A percentile compares a stretch with the other conserved stretches of the same genome.
phyloP scores from a whole-genome alignment of 805 yeast species.

The Maudiozyma barnettii region DNA sequence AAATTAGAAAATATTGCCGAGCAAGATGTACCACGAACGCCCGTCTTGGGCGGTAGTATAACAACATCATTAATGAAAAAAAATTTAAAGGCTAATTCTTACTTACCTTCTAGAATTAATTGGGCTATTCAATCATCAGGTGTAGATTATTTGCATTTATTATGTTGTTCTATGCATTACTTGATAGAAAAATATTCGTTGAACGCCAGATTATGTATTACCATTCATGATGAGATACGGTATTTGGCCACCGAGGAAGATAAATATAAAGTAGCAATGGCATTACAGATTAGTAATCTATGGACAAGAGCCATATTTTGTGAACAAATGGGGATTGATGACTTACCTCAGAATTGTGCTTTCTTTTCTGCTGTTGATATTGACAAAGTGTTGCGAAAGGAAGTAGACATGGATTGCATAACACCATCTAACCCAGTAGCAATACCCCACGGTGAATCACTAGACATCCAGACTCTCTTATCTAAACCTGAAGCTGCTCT shows the following conservation, averaged over 20 bases:
- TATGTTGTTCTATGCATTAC: conserved; percentile 82
- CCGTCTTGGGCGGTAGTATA: conserved; percentile 86
- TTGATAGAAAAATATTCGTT: conserved; percentile 53
- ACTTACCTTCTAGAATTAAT: conserved; percentile 82
- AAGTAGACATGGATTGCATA: conserved; percentile 81
- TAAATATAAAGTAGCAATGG: conserved; percentile 64
- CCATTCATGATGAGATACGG: conserved; percentile 93
- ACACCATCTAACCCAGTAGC: conserved; percentile 76
- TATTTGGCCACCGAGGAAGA: conserved; percentile 69
- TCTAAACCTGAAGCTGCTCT: conserved; percentile 28
- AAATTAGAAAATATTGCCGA: conserved; percentile 80
- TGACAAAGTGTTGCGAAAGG: conserved; percentile 81
- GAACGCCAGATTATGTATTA: conserved; percentile 68
- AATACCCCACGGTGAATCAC: conserved; percentile 70
- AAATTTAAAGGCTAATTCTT: conserved; percentile 56
- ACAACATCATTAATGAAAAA: conserved; percentile 68
- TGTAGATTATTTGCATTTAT: conserved; percentile 84
- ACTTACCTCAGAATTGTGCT: conserved; percentile 90
- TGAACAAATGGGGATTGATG: conserved; percentile 80
- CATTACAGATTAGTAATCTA: conserved; percentile 78
- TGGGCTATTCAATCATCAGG: conserved; percentile 99
- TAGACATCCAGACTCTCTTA: conserved; percentile 49
- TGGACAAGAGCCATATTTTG: conserved; percentile 97
- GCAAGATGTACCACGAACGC: conserved; percentile 73
- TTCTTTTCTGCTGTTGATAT: conserved; percentile 91